A percentile compares a stretch with the other conserved stretches of the same genome.
Conservation (phyloP, 1,139 yeast species). For the Nakaseomyces sp. region DNA sequence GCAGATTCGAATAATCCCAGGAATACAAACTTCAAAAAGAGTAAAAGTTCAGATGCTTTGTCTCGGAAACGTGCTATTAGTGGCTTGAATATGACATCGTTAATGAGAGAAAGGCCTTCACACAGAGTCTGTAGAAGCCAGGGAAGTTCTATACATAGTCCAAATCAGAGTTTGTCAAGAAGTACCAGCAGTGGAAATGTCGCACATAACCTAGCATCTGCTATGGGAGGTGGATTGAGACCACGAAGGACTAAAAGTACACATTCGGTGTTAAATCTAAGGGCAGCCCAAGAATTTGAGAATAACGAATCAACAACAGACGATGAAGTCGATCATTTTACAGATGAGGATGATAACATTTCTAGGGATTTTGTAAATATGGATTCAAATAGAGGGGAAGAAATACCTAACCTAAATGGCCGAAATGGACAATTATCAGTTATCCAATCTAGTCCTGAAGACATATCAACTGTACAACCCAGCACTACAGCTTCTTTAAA, state of each 20-base stretch:
- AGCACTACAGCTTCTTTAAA: neutral
- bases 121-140: constrained; percentile 12
- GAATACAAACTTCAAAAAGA: constrained; percentile 17
- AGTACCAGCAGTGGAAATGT: constrained; percentile 6
- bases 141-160: constrained; percentile 10
- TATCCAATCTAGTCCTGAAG: constrained; percentile 4
- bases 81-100: constrained; percentile 29
- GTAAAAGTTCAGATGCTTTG: constrained; percentile 26
- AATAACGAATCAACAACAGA: constrained; percentile 22
- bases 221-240: constrained; percentile 16
- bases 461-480: neutral
- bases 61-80: constrained; percentile 26
- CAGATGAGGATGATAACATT: constrained; percentile 26
- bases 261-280: constrained; percentile 24
- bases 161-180: constrained; percentile 4
- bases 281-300: constrained; percentile 17
- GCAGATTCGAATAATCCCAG: constrained; percentile 8
- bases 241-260: constrained; percentile 25
- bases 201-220: constrained; percentile 5
- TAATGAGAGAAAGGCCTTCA: constrained; percentile 21
- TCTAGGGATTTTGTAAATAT: neutral
- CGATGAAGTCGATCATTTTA: constrained; percentile 25
- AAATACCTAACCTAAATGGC: neutral
- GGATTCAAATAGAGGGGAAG: constrained; percentile 21
- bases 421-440: neutral